Base-by-base conservation (phyloP, 2,329 filamentous ascomycete genomes). In the Xylariales sp. region DNA sequence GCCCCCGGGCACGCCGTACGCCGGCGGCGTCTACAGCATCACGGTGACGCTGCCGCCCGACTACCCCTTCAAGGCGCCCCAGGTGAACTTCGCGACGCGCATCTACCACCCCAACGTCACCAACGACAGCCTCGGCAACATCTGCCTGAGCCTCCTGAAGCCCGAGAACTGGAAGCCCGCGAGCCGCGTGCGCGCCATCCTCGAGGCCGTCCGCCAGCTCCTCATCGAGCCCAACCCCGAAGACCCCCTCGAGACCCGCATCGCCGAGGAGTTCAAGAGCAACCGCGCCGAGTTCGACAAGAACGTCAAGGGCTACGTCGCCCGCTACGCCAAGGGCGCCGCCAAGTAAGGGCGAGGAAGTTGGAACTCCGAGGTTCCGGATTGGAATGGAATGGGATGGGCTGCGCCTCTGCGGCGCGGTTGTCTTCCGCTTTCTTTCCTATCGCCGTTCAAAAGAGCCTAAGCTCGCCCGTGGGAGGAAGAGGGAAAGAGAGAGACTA, bases 31-130 rank as follows among this genome's bases (percentile, higher is more conserved):
- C 72, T 97, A 93, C 86, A 87, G 88, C 72, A 82, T 97, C 69
- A 81, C 90, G 69, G 84, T 97, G 73, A 85, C 81, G 48, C 89
- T 97, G 10, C 93, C 94, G 14, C 82, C 84, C 74, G 91, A 93
- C 76, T 97, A 97, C 84, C 94, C 94, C 43, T 97, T 97, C 89
- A 96, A 96, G 81, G 89, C 93, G 28, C 94, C 94, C 16, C 83
- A 86, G 68, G 86, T 97, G 74, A 89, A 86, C 77, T 97, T 97
- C 86, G 83, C 85, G 72, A 97, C 94, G 59, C 95, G 94, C 82
- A 92, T 97, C 84, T 97, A 97, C 87, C 94, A 97, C 83, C 94
- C 94, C 52, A 97, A 97, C 82, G 88, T 97, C 67, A 93, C 91
- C 77, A 96, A 97, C 85, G 94, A 97, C 80, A 87, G 88, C 77